Evolutionary conservation across 352 stramenopile species (phyloP).

Genomic region (Globisporangium parvum): DNA sequence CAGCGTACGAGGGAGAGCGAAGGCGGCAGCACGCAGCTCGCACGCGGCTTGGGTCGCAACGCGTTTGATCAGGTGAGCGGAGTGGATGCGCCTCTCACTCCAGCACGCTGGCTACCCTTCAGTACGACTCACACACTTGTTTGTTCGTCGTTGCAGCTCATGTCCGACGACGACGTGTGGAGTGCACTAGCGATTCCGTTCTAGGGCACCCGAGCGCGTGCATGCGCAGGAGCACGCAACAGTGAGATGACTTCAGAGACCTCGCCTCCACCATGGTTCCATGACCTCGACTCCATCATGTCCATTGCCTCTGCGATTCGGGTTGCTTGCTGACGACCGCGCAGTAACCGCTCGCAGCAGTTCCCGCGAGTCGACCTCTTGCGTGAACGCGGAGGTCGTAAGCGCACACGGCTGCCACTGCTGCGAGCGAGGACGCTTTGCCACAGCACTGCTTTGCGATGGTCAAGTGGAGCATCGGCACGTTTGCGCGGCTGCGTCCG

Average conservation of each 20-base stretch:
- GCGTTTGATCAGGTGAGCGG: not conserved
- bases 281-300: too few species aligned
- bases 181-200: slow-evolving; percentile 14
- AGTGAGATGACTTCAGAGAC: too few species aligned
- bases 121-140: not conserved
- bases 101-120: too few species aligned
- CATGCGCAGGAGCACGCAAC: not conserved
- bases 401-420: not conserved
- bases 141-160: slow-evolving; percentile 4
- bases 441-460: slow-evolving; percentile 18
- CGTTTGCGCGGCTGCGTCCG: slow-evolving; percentile 62
- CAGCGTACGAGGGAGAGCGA: not conserved
- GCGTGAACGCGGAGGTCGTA: too few species aligned
- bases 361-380: too few species aligned
- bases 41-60: not conserved
- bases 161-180: slow-evolving; percentile 17
- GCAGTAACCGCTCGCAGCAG: too few species aligned
- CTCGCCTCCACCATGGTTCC: too few species aligned
- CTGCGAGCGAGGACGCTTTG: too few species aligned
- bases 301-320: too few species aligned
- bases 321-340: too few species aligned
- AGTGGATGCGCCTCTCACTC: too few species aligned
- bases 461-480: slow-evolving; percentile 78
- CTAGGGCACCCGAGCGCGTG: not conserved
- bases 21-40: not conserved